Evolutionary conservation across 179 eudicot genomes (phyloP), one percentile per base, ranked within the genome.

Genomic region (Amaranthus tricolor): DNA sequence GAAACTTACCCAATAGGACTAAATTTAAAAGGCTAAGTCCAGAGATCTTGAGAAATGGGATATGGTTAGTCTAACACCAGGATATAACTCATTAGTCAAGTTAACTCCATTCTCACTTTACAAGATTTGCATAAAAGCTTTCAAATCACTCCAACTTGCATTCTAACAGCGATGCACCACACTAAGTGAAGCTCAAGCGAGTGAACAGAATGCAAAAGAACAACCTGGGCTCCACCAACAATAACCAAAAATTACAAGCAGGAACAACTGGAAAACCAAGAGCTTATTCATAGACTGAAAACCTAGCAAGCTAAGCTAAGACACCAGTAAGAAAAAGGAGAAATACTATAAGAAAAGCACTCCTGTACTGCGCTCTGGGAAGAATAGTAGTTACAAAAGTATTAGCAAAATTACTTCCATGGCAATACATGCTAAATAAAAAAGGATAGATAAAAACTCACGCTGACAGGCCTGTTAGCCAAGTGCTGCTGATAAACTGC

Each of bases 401-500:
- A 15, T 3, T n/a, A 14, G 11, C 43, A 20, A 6, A 44, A 73
- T 11, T 73, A 54, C 52, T 14, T 45, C 13, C 63, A 62, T 45
- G 17, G 70, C 6, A 74, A 64, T 50, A 74, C 47, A 15, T 17
- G 47, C n/a, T 55, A 73, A 62, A 53, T 49, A 11, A 14, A 66
- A 14, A 43, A 63, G 54, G 31, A 14, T 51, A 11, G 14, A 45
- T 16, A 21, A 44, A 77, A 71, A 79, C 89, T 79, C 87, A 96
- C 99, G 82, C 91, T 96, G 62, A 96, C 90, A 60, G 99, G 99
- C 71, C 99, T 85, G 75, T 85, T 96, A 65, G 98, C 95, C 90
- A 96, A 88, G 83, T 96, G 98, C 84, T 93, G 99, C 85, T 96
- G 98, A 57, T 96, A 96, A 76, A 96, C 90, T 62, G 99, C 87